Evolutionary conservation across 1,284 basidiomycete species (phyloP).

Genomic region (Ceratobasidium sp.): DNA sequence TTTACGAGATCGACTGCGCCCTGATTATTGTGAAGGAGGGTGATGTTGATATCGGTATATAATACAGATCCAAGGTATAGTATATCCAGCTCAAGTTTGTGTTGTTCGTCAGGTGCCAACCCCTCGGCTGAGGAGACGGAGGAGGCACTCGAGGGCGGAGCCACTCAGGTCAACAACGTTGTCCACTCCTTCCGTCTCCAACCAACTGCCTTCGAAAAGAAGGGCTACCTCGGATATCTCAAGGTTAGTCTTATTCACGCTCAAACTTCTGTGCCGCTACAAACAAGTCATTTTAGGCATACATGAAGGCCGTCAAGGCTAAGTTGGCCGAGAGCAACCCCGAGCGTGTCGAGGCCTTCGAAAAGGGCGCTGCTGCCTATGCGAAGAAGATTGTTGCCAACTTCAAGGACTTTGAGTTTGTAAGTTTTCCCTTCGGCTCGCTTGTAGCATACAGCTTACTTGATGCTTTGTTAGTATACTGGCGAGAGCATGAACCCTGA

Average conservation of each 20-base stretch:
- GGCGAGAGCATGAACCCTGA: slow-evolving; percentile 89
- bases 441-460: not conserved
- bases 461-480: slow-evolving; percentile 67
- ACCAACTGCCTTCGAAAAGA: slow-evolving; percentile 90
- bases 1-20: slow-evolving; percentile 90
- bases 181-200: slow-evolving; percentile 93
- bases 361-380: slow-evolving; percentile 80
- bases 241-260: slow-evolving; percentile 66
- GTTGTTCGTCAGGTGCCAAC: slow-evolving; percentile 73
- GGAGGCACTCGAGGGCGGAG: slow-evolving; percentile 86
- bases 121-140: slow-evolving; percentile 90
- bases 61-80: no score
- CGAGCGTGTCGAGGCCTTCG: slow-evolving; percentile 81
- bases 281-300: slow-evolving; percentile 58
- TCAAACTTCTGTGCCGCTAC: not conserved
- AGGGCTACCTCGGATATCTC: slow-evolving; percentile 84
- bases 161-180: slow-evolving; percentile 86
- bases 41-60: slow-evolving; percentile 90
- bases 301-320: slow-evolving; percentile 84
- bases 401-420: slow-evolving; percentile 93
- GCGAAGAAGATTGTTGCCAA: slow-evolving; percentile 91
- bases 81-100: slow-evolving; percentile 7
- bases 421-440: slow-evolving; percentile 55
- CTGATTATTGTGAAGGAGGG: slow-evolving; percentile 82
- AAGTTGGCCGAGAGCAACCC: slow-evolving; percentile 70